These are phyloP conservation scores for Leishmania aethiopica DNA, from an alignment of 208 protist species.

Conservation along the genomic window DNA sequence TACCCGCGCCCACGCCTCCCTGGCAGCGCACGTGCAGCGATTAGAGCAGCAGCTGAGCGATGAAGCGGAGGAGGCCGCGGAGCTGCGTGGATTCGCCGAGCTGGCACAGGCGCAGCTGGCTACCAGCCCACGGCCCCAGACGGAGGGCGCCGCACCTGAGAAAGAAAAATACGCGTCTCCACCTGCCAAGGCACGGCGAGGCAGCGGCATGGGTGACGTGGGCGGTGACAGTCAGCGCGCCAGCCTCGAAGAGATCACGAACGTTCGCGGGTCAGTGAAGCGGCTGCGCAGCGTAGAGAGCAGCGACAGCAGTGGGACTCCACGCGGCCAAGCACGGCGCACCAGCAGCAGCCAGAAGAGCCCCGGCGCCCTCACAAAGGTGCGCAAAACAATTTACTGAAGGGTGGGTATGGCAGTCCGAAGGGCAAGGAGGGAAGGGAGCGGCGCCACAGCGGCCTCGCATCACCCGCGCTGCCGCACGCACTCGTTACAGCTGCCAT, in stretches of 20 bases:
- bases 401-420: not conserved
- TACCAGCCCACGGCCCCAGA: not conserved
- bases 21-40: conserved; percentile 1
- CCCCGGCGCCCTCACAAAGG: conserved; percentile 32
- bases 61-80: conserved; percentile 26
- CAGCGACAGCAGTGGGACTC: conserved; percentile 30
- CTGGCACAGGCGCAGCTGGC: conserved; percentile 50
- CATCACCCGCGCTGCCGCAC: not conserved
- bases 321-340: not conserved
- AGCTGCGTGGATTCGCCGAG: conserved; percentile 50
- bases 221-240: conserved; percentile 14
- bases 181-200: not conserved
- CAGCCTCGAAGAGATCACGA: conserved; percentile 33
- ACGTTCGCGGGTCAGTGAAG: conserved; percentile 22
- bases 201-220: not conserved
- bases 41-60: conserved; percentile 27
- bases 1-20: conserved; percentile 2
- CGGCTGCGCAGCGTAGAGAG: conserved; percentile 35
- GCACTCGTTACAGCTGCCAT: not conserved
- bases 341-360: conserved; percentile 18
- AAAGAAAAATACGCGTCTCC: not conserved
- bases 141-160: not conserved
- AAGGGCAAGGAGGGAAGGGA: not conserved
- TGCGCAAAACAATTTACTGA: conserved; percentile 39
- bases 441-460: not conserved